phyloP scores from a whole-genome alignment of 306 rosid species.

The Rosa multiflora region DNA sequence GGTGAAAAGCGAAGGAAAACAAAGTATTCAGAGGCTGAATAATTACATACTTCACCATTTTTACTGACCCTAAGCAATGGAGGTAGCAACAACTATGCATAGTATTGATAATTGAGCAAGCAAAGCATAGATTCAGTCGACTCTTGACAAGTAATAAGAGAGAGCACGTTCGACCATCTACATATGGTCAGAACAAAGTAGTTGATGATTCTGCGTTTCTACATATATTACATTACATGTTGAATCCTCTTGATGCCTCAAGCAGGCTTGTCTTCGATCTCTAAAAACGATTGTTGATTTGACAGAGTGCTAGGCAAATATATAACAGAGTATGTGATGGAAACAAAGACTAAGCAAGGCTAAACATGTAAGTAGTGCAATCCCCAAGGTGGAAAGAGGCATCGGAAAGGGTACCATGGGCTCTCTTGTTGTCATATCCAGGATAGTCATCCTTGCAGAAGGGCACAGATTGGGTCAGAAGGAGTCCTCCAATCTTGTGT shows the following conservation, averaged over 20 bases:
- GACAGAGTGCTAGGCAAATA: too few relatives aligned
- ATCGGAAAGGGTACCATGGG: conserved; percentile 53
- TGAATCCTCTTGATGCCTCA: not conserved
- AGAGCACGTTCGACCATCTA: not conserved
- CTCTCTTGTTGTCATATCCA: conserved; percentile 79
- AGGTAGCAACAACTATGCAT: too few relatives aligned
- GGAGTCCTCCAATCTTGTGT: conserved; percentile 57
- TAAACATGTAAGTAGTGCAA: conserved; percentile 66
- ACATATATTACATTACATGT: not conserved
- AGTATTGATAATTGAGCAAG: too few relatives aligned
- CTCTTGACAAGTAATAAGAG: too few relatives aligned
- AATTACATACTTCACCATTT: too few relatives aligned
- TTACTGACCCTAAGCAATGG: too few relatives aligned
- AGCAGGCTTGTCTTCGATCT: not conserved
- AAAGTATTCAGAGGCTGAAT: not conserved
- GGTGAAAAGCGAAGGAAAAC: not conserved
- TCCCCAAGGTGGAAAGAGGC: conserved; percentile 50
- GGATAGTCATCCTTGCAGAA: conserved; percentile 58
- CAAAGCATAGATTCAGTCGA: too few relatives aligned
- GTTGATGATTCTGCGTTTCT: not conserved
- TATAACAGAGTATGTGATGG: not conserved
- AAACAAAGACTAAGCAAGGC: conserved; percentile 21
- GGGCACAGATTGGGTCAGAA: conserved; percentile 39
- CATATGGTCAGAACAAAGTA: not conserved
- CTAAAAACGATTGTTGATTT: not conserved